These are phyloP conservation scores for Neurospora intermedia DNA, from an alignment of 495 filamentous ascomycete genomes.

Conservation along the genomic window DNA sequence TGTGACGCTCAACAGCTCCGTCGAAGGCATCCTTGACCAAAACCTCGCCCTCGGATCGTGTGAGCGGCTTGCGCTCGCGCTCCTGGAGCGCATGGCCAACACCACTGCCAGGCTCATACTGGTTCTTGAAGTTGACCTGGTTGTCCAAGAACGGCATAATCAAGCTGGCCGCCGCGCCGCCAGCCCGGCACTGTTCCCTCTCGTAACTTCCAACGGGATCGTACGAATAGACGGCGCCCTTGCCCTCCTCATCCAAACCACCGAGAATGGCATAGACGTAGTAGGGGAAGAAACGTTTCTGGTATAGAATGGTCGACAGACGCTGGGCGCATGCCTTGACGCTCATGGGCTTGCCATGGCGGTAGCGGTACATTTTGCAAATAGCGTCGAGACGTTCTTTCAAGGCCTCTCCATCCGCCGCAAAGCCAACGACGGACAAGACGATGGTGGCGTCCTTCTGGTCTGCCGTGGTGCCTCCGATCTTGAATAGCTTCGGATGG, in stretches of 20 bases:
- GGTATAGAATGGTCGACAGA: slow-evolving; percentile 85
- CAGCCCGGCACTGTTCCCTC: slow-evolving; percentile 88
- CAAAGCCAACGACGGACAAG: slow-evolving; percentile 89
- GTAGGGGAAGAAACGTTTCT: slow-evolving; percentile 97
- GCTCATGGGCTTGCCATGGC: slow-evolving; percentile 86
- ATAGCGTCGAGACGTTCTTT: slow-evolving; percentile 81
- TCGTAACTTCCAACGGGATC: slow-evolving; percentile 96
- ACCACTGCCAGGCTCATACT: slow-evolving; percentile 84
- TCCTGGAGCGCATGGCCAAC: slow-evolving; percentile 69
- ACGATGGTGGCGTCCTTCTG: slow-evolving; percentile 76
- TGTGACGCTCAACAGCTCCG: slow-evolving; percentile 94
- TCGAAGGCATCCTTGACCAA: slow-evolving; percentile 96
- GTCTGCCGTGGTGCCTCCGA: slow-evolving; percentile 77
- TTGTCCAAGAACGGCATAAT: slow-evolving; percentile 99
- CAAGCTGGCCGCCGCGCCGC: slow-evolving; percentile 86
- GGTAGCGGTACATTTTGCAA: slow-evolving; percentile 95
- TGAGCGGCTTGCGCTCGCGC: slow-evolving; percentile 53
- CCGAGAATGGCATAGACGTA: slow-evolving; percentile 90
- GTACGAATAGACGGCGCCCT: slow-evolving; percentile 91
- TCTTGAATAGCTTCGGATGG: slow-evolving; percentile 90
- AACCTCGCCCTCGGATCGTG: slow-evolving; percentile 62
- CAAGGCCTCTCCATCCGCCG: slow-evolving; percentile 82
- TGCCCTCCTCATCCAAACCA: slow-evolving; percentile 89
- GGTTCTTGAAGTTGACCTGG: slow-evolving; percentile 99
- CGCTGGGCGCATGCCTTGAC: slow-evolving; percentile 89